Conservation (phyloP, 345 rosid species). For the Sisymbrium irio region DNA sequence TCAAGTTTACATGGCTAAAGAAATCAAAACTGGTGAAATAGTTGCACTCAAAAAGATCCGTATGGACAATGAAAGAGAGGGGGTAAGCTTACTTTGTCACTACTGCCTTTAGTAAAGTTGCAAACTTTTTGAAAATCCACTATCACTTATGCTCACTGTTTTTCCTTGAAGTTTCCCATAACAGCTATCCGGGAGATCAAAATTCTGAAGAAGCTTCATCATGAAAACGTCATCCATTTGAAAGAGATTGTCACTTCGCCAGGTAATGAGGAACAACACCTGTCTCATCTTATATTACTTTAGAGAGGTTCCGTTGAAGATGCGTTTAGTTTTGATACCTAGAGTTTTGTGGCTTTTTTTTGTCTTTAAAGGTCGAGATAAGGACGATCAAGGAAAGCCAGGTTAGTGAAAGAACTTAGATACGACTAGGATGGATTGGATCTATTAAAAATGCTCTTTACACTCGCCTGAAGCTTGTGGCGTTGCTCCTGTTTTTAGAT, state of each 20-base stretch:
- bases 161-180: conserved; percentile 46
- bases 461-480: background rate
- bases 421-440: background rate
- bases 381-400: conserved; percentile 77
- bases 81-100: conserved; percentile 49
- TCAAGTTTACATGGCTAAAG: conserved; percentile 97
- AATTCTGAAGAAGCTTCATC: conserved; percentile 54
- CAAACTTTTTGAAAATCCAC: background rate
- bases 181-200: conserved; percentile 57
- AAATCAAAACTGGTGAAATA: conserved; percentile 82
- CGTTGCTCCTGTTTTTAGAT: conserved; percentile 40
- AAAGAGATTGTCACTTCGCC: conserved; percentile 58
- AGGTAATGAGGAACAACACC: conserved; percentile 18
- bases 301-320: background rate
- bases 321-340: background rate
- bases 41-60: conserved; percentile 96
- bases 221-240: conserved; percentile 50
- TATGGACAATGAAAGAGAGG: conserved; percentile 97
- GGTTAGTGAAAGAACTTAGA: conserved; percentile 41
- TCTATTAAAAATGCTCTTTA: background rate
- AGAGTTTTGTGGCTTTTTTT: background rate
- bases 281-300: background rate
- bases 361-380: conserved; percentile 64
- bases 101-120: background rate
- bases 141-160: background rate